Percentiles rank a stretch among this genome's conserved stretches.
phyloP scores from a whole-genome alignment of 2,329 filamentous ascomycete species.

The Rhinocladiella similis region DNA sequence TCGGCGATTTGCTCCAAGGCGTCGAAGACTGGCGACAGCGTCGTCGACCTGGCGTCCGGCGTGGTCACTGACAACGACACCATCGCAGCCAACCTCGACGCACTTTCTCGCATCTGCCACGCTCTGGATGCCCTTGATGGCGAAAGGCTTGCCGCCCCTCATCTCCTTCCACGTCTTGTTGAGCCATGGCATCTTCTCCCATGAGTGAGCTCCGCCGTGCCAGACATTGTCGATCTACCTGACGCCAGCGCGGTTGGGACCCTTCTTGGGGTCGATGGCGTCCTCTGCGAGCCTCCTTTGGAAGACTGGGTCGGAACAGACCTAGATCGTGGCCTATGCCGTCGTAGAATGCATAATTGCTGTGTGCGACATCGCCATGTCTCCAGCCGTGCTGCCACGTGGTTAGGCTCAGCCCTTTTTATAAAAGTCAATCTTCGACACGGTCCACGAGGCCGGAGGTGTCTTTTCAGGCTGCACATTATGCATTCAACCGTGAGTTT shows the following conservation, averaged over 20 bases:
- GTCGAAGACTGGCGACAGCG: constrained; percentile 59
- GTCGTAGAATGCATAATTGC: constrained; percentile 65
- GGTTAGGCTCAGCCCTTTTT: too few relatives aligned
- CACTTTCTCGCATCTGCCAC: constrained; percentile 63
- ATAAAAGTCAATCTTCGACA: too few relatives aligned
- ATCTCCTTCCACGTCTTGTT: constrained; percentile 58
- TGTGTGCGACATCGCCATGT: constrained; percentile 56
- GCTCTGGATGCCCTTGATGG: constrained; percentile 69
- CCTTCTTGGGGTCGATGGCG: constrained; percentile 54
- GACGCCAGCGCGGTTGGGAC: constrained; percentile 56
- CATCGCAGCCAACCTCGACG: constrained; percentile 62
- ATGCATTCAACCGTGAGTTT: too few relatives aligned
- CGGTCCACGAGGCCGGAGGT: too few relatives aligned
- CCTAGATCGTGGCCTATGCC: constrained; percentile 61
- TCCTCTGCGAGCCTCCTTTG: constrained; percentile 51
- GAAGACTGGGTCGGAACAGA: constrained; percentile 60
- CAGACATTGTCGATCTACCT: constrained; percentile 67
- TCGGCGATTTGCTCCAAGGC: constrained; percentile 59
- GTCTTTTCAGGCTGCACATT: too few relatives aligned
- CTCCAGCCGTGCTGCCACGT: constrained; percentile 66
- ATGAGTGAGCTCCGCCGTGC: constrained; percentile 64
- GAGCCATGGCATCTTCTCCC: constrained; percentile 67
- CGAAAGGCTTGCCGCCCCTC: constrained; percentile 58
- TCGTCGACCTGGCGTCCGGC: constrained; percentile 67
- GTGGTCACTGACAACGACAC: constrained; percentile 70